Evolutionary conservation across 495 filamentous ascomycete species (phyloP).

Genomic region (Aspergillus saccharolyticus): DNA sequence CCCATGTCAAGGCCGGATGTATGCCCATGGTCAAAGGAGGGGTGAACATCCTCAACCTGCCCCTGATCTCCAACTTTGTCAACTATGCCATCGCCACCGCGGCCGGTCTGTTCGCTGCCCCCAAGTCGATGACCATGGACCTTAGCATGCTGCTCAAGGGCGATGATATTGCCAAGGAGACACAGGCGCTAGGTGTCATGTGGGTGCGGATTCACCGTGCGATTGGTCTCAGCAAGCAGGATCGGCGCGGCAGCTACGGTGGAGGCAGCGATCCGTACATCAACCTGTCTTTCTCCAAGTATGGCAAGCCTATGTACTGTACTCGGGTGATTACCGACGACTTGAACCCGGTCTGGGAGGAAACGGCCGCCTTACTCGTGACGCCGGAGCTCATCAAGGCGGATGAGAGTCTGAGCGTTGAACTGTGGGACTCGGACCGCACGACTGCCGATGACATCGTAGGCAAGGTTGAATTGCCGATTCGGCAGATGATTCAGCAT

Average conservation of each 20-base stretch:
- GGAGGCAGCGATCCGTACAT: conserved; percentile 96
- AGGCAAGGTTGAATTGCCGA: conserved; percentile 86
- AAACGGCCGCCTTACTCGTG: conserved; percentile 80
- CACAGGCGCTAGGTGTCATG: conserved; percentile 74
- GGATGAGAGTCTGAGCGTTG: conserved; percentile 84
- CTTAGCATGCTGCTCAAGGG: conserved; percentile 84
- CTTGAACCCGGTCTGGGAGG: conserved; percentile 89
- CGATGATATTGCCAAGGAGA: conserved; percentile 86
- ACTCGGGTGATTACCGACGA: conserved; percentile 93
- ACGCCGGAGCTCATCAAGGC: conserved; percentile 87
- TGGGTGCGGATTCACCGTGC: conserved; percentile 91
- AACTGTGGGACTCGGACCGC: conserved; percentile 91
- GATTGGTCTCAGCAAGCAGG: conserved; percentile 83
- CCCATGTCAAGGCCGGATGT: conserved; percentile 85
- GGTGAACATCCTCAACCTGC: conserved; percentile 87
- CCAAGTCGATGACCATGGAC: conserved; percentile 93
- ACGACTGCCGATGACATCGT: conserved; percentile 89
- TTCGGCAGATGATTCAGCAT: conserved; percentile 92
- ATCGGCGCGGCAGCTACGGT: conserved; percentile 71
- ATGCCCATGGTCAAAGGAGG: conserved; percentile 84
- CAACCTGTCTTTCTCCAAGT: conserved; percentile 70
- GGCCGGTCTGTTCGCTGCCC: conserved; percentile 85
- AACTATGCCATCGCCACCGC: conserved; percentile 91
- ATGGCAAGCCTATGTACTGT: conserved; percentile 96
- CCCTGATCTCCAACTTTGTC: conserved; percentile 91